Base-by-base conservation (phyloP, 192 early-diverging fungal genomes). In the Coemansia sp. region DNA sequence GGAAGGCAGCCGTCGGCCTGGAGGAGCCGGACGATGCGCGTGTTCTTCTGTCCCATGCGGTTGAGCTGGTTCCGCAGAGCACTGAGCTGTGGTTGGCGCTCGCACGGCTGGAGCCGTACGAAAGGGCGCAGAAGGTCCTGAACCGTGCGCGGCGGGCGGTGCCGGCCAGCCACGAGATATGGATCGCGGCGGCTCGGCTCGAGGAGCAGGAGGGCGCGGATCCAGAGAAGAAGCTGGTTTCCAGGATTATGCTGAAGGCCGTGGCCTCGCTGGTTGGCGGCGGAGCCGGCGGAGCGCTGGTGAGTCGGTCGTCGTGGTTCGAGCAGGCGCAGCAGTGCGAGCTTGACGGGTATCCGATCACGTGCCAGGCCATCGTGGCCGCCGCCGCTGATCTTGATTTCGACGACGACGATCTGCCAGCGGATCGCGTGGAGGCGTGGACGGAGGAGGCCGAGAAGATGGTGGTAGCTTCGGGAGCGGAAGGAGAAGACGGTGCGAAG, bases 71-170 rank as follows among this genome's bases (percentile, higher is more conserved):
- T 0, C 96, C 96, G 5, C 73, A 91, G 4, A 90, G 92, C 52
- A 88, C 94, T 0, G 97, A 98, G 19, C 76, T 99, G 48, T 99
- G 98, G 98, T 84, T 99, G 46, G 96, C 95, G 5, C 83, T 99
- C 43, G 95, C 98, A 0, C 87, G 92, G 5, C 85, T 99, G 10
- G 97, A 99, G 76, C 83, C 89, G 0, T 94, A 95, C 62, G 89
- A 90, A 9, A 92, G 94, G 64, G 98, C 96, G 0, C 87, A 90
- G 62, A 89, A 86, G 41, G 95, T 99, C 16, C 80, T 99, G 40
- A 99, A 98, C 74, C 88, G 92, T 39, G 98, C 96, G 0, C 91
- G 94, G 11, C 73, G 81, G 32, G 85, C 86, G 6, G 89, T 95
- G 41, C 95, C 95, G 16, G 94, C 94, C 0, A 90, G 88, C 59